A percentile compares a stretch with the other conserved stretches of the same genome.
Evolutionary conservation across 208 protist genomes (phyloP).

Genomic region (Acanthamoeba comandoni): DNA sequence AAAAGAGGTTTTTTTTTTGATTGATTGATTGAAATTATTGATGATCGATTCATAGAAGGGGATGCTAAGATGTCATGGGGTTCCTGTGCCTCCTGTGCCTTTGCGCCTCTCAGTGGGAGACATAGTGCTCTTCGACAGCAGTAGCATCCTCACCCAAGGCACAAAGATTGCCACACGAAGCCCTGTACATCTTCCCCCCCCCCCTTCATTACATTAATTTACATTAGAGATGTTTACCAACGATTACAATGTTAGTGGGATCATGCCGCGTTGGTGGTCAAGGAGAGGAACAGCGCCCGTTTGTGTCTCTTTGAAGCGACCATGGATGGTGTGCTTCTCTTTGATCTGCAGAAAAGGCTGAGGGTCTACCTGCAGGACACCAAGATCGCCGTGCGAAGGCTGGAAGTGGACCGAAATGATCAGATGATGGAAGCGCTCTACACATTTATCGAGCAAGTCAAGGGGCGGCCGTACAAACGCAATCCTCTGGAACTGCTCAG

Average conservation of each 20-base stretch:
- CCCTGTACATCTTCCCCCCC: background rate
- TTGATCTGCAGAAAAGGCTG: conserved; percentile 44
- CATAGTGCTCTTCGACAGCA: conserved; percentile 65
- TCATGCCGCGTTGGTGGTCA: conserved; percentile 63
- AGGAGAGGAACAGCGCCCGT: conserved; percentile 2
- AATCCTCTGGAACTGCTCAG: conserved; percentile 67
- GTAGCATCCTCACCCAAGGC: conserved; percentile 24
- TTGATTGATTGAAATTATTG: no score
- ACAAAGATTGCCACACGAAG: conserved; percentile 66
- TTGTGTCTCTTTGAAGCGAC: conserved; percentile 68
- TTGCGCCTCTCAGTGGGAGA: conserved; percentile 59
- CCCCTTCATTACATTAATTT: background rate
- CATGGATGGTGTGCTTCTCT: conserved; percentile 29
- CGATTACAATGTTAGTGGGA: conserved; percentile 10
- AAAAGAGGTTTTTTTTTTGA: no score
- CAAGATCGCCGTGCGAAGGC: conserved; percentile 31
- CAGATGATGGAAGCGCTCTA: conserved; percentile 51
- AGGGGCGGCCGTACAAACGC: conserved; percentile 63
- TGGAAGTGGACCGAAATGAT: background rate
- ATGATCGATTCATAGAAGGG: no score
- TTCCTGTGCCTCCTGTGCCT: conserved; percentile 43
- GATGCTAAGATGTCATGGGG: background rate
- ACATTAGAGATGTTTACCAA: background rate
- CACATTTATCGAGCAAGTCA: conserved; percentile 49
- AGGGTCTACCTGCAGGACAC: conserved; percentile 54